These are phyloP conservation scores for Anacardium occidentale DNA, from an alignment of 345 rosid species.

Conservation along the genomic window DNA sequence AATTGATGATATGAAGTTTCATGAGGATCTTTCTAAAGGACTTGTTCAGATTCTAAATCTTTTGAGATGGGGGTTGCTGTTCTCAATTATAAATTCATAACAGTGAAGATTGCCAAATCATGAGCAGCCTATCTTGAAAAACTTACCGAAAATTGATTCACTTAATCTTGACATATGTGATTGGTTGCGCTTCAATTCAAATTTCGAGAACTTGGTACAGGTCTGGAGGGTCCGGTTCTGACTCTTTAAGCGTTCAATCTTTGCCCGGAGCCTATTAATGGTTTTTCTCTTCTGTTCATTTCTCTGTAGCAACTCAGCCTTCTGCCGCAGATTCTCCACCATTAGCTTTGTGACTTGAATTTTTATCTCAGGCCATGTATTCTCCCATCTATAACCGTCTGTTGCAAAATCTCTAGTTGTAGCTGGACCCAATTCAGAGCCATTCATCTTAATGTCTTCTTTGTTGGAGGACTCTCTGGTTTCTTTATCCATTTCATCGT, in stretches of 20 bases:
- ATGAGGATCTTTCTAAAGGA: not conserved
- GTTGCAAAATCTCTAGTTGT: not conserved
- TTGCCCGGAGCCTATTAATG: constrained; percentile 31
- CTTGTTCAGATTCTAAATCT: not conserved
- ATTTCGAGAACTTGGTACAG: constrained; percentile 21
- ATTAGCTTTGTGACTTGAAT: constrained; percentile 37
- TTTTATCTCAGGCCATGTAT: constrained; percentile 30
- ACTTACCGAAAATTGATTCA: constrained; percentile 25
- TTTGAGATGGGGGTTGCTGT: not conserved
- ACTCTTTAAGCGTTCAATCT: constrained; percentile 34
- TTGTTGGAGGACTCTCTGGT: not conserved
- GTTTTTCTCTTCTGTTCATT: constrained; percentile 45
- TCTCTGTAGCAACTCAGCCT: constrained; percentile 45
- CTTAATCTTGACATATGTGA: constrained; percentile 24
- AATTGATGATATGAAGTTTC: not conserved
- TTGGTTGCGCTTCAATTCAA: constrained; percentile 22
- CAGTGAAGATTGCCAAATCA: constrained; percentile 11
- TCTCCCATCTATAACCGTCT: constrained; percentile 13
- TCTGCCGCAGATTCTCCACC: constrained; percentile 46
- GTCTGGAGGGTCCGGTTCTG: constrained; percentile 39
- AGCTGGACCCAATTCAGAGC: too few species aligned
- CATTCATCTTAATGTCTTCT: too few species aligned
- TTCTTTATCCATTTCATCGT: constrained; percentile 15
- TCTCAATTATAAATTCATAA: not conserved
- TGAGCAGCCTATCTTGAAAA: constrained; percentile 30